Evolutionary conservation across 768 basidiomycete genomes (phyloP), one percentile per base, ranked within the genome.

Genomic region (Mycena olivaceomarginata): DNA sequence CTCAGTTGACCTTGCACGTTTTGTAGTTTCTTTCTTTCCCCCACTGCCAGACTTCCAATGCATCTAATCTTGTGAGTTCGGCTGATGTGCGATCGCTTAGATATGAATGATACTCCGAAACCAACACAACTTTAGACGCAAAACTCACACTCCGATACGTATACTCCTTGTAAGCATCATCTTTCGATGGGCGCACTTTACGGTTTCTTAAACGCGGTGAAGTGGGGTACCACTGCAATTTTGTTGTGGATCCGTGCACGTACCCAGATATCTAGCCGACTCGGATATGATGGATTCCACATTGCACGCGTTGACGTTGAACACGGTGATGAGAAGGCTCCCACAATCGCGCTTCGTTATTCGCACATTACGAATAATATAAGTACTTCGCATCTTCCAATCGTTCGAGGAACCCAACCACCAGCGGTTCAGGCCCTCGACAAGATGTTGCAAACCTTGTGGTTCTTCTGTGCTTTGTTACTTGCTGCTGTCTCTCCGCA

Each of bases 401-500:
- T 39, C 56, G 13, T 31, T 25, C n/a, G 65, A 67, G 39, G 22
- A 51, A 20, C 60, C 67, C 62, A 74, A 37, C 57, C 43, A 51
- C 60, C 51, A 57, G 64, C 39, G 70, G 62, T 64, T 51, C 59
- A 57, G 22, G 16, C 22, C 5, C 2, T 9, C 20, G 13, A 40
- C 15, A 62, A 22, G 39, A 70, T 77, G 72, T 41, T 75, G 25
- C 56, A 39, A 37, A 71, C 5, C 25, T 66, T 79, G 25, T 68
- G 68, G 72, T 56, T 74, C 43, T 48, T 82, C 70, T 66, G 77
- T 53, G 76, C 59, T 46, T 65, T 78, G 74, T 41, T 82, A 65
- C 70, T 60, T 65, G 77, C 74, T 62, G 79, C 74, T 64, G 67
- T 56, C 67, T 72, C 87, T 87, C 80, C 86, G 79, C 82, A 91